phyloP scores from a whole-genome alignment of 2,329 filamentous ascomycete species.

The Pseudopyricularia cyperi region DNA sequence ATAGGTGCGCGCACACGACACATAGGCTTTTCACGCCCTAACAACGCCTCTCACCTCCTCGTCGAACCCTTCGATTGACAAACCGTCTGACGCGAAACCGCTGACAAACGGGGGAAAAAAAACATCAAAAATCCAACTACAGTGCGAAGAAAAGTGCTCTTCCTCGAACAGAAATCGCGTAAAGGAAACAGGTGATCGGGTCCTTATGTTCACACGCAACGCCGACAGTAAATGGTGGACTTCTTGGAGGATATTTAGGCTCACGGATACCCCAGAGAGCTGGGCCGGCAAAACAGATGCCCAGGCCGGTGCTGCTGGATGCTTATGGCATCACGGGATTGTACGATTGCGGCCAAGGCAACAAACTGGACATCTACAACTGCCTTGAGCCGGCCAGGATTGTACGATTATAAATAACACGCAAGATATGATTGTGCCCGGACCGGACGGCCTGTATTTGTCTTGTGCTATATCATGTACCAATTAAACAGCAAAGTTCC shows the following conservation, averaged over 20 bases:
- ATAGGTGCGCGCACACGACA: slow-evolving; percentile 49
- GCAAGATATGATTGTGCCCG: not conserved
- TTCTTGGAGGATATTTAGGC: not conserved
- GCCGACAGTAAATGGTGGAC: not conserved
- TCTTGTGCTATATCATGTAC: not conserved
- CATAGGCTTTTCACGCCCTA: not conserved
- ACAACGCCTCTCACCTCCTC: not conserved
- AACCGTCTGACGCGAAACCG: not conserved
- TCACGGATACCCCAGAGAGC: not conserved
- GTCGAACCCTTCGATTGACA: no score
- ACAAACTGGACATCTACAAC: not conserved
- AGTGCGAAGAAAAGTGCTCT: slow-evolving; percentile 94
- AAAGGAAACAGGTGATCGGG: slow-evolving; percentile 29
- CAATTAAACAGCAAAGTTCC: not conserved
- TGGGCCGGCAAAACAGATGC: not conserved
- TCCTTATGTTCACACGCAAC: not conserved
- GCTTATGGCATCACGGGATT: not conserved
- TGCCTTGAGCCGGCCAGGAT: not conserved
- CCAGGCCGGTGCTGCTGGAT: not conserved
- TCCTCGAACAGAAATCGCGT: slow-evolving; percentile 86
- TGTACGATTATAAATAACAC: not conserved
- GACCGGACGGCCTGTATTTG: no score
- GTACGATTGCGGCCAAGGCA: not conserved
- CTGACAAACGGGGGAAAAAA: not conserved
- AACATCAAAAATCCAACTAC: not conserved